Evolutionary conservation across 108 stramenopile genomes (phyloP).

Genomic region (Stephanodiscus triporus): DNA sequence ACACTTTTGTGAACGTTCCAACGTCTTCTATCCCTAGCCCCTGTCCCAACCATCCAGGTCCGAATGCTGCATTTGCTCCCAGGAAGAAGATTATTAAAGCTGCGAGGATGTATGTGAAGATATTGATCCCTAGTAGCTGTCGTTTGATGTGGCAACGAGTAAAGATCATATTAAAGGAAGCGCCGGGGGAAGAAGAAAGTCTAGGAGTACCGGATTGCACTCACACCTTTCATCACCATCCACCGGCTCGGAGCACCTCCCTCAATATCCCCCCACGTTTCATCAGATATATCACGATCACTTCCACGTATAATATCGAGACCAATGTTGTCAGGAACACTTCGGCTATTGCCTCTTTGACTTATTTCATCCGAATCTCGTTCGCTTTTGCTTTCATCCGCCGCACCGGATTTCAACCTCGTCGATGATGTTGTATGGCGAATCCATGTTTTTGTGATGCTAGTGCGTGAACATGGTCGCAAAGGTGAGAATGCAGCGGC

Average conservation of each 20-base stretch:
- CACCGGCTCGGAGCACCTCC: slow-evolving; percentile 58
- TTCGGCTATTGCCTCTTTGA: not conserved
- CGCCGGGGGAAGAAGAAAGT: not conserved
- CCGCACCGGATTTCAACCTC: not conserved
- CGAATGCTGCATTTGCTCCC: slow-evolving; percentile 62
- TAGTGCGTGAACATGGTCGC: not conserved
- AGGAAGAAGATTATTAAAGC: slow-evolving; percentile 65
- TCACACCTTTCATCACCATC: slow-evolving; percentile 68
- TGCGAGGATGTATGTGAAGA: slow-evolving; percentile 78
- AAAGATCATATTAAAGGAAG: not conserved
- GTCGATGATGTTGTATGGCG: not conserved
- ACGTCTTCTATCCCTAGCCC: slow-evolving; percentile 70
- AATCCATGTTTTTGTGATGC: not conserved
- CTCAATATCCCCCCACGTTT: slow-evolving; percentile 61
- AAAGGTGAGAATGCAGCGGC: slow-evolving; percentile 6
- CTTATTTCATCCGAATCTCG: not conserved
- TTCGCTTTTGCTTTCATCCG: not conserved
- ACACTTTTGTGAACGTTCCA: slow-evolving; percentile 67
- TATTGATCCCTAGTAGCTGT: slow-evolving; percentile 78
- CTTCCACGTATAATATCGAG: slow-evolving; percentile 29
- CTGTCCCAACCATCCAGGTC: slow-evolving; percentile 85
- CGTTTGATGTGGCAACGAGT: not conserved
- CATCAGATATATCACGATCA: slow-evolving; percentile 35
- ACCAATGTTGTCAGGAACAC: slow-evolving; percentile 9
- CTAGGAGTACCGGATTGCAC: slow-evolving; percentile 12